Evolutionary conservation across 352 stramenopile species (phyloP), one percentile per base, ranked within the genome.

Genomic region (Peronospora farinosa): DNA sequence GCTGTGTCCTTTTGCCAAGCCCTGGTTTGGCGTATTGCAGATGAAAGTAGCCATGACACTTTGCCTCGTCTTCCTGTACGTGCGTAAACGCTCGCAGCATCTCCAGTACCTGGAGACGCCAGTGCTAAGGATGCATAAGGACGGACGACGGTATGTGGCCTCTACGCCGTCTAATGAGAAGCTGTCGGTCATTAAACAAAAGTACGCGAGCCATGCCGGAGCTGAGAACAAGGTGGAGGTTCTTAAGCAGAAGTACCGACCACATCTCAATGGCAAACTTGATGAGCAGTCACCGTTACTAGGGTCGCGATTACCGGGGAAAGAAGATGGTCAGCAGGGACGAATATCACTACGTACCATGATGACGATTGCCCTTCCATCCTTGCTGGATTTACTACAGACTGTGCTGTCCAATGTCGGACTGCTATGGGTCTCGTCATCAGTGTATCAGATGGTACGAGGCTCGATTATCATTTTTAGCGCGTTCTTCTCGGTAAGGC

Each of bases 381-480:
- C 84, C 9, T 40, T 92, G 57, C 64, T 92, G 35, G 84, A 96
- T 54, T 57, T 95, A 54, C 67, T 88, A 51, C 80, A 89, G 67
- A 96, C 86, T 15, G 80, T 91, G 44, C 53, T 92, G 30, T 84
- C 84, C 40, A 95, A 96, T 52, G 75, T 95, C 49, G 86, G 84
- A 1, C 49, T 96, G 45, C 63, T 92, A 28, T 93, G 84, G 72
- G 90, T 92, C 54, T 90, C 83, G 51, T 90, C 86, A 39, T 94
- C 82, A 0, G 79, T 95, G 46, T 95, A 87, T 66, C 84, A 96
- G 60, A 96, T 96, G 86, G 78, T 86, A 30, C 78, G 86, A 41
- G 85, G 84, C 42, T 92, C 85, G 4, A 85, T 96, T 54, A 91
- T 96, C 60, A 88, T 96, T 57, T 96, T 96, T 60, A 94, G 80